A percentile compares a stretch with the other conserved stretches of the same genome.
Conservation (phyloP, 2,329 filamentous ascomycete species). For the Trichoderma polysporum region DNA sequence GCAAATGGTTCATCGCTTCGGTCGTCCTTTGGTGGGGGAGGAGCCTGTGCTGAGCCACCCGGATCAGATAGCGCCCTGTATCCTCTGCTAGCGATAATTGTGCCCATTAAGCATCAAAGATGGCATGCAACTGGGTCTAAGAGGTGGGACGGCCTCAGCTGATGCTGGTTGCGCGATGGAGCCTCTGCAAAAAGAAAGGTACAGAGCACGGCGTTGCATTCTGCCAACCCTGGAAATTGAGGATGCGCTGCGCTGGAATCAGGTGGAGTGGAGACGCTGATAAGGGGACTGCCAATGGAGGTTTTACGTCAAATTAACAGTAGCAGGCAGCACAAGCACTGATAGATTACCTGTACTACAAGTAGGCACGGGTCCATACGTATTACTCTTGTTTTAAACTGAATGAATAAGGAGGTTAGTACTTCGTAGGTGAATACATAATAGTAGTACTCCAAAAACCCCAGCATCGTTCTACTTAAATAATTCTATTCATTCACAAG, state of each 20-base stretch:
- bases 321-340: background rate
- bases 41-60: background rate
- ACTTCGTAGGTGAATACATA: no score
- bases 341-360: no score
- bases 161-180: background rate
- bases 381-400: background rate
- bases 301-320: background rate
- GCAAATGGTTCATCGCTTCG: background rate
- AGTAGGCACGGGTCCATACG: background rate
- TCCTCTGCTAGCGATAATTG: background rate
- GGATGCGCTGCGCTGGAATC: constrained; percentile 5
- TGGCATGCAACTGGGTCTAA: background rate
- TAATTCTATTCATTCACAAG: background rate
- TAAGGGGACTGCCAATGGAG: constrained; percentile 2
- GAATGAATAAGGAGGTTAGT: no score
- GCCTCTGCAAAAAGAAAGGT: background rate
- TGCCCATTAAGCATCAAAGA: background rate
- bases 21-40: background rate
- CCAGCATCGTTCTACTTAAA: background rate
- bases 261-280: constrained; percentile 15
- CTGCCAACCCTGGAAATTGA: background rate
- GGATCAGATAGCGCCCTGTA: background rate
- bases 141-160: background rate
- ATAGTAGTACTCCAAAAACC: no score
- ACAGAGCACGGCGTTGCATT: background rate